Percentiles rank a stretch among this genome's conserved stretches.
phyloP scores from a whole-genome alignment of 495 filamentous ascomycete species.

The Annulohypoxylon maeteangense region DNA sequence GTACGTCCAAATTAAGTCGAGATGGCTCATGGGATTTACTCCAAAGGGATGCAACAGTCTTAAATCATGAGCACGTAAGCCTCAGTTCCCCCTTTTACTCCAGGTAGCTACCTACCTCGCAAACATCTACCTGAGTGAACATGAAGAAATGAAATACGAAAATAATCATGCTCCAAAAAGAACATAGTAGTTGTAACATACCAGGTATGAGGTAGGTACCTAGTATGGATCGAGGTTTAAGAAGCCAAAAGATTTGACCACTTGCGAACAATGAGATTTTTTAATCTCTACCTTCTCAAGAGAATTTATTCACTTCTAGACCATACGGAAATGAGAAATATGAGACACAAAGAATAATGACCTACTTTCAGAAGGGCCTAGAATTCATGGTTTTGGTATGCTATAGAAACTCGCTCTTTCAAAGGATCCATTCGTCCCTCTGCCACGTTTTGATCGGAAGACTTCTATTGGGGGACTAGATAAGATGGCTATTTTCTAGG shows the following conservation, averaged over 20 bases:
- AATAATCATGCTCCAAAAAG: no score
- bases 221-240: neutral
- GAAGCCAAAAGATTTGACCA: neutral
- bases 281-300: neutral
- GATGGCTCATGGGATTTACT: no score
- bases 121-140: no score
- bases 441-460: neutral
- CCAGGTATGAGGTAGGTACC: no score
- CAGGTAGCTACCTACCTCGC: no score
- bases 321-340: no score
- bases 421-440: neutral
- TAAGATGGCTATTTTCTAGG: neutral
- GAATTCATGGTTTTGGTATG: neutral
- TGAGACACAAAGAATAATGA: neutral
- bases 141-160: neutral
- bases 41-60: no score
- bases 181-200: no score
- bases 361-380: neutral
- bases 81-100: no score
- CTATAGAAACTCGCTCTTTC: neutral
- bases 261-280: neutral
- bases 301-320: neutral
- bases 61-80: no score
- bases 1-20: no score
- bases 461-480: neutral